Percentiles rank a stretch among this genome's conserved stretches.
phyloP scores from a whole-genome alignment of 1,139 yeast species.

The Arxiozyma slooffiae region DNA sequence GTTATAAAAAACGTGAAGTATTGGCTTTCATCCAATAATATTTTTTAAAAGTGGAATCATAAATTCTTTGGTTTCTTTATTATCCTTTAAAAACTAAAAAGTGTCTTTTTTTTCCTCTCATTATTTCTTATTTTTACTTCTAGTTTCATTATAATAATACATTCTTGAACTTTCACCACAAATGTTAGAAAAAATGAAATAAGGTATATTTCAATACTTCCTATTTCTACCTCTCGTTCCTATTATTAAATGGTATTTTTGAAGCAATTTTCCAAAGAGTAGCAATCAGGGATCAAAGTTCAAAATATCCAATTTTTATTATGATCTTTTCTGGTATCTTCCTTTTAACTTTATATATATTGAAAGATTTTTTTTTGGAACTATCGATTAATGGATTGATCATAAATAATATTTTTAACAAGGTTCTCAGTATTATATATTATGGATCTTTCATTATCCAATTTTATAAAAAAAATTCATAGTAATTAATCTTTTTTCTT shows the following conservation, averaged over 20 bases:
- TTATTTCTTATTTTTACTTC: too few relatives aligned
- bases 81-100: too few relatives aligned
- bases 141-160: too few relatives aligned
- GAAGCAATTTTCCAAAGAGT: constrained; percentile 83
- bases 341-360: constrained; percentile 39
- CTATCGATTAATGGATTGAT: constrained; percentile 53
- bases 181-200: too few relatives aligned
- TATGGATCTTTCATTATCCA: constrained; percentile 38
- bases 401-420: constrained; percentile 51
- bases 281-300: constrained; percentile 54
- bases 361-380: constrained; percentile 36
- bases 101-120: too few relatives aligned
- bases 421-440: constrained; percentile 51
- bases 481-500: constrained; percentile 17
- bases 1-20: too few relatives aligned
- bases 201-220: too few relatives aligned
- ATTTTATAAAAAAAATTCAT: constrained; percentile 30
- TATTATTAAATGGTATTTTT: constrained; percentile 81
- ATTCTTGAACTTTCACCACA: too few relatives aligned
- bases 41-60: too few relatives aligned
- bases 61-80: too few relatives aligned
- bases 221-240: constrained; percentile 65
- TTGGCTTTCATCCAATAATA: too few relatives aligned
- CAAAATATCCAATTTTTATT: constrained; percentile 55
- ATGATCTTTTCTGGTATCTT: constrained; percentile 45